phyloP scores from a whole-genome alignment of 2,329 filamentous ascomycete genomes.

The Penicillium rolfsii region DNA sequence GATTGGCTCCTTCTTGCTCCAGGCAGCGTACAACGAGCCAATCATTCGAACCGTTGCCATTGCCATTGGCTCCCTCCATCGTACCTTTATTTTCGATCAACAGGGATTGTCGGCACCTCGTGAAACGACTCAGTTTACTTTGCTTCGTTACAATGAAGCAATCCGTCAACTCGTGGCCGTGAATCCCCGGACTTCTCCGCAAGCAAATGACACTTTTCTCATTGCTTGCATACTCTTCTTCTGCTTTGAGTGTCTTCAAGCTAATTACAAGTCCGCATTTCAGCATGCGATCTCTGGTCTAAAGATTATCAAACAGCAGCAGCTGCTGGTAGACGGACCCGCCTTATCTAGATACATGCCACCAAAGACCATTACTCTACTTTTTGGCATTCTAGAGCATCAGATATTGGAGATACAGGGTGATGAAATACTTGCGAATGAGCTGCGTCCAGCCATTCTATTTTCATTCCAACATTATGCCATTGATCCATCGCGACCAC shows the following conservation, averaged over 20 bases:
- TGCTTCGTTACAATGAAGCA: conserved; percentile 54
- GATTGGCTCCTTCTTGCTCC: conserved; percentile 50
- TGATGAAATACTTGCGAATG: conserved; percentile 7
- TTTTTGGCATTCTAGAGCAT: conserved; percentile 24
- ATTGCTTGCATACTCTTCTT: conserved; percentile 57
- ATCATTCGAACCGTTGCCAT: conserved; percentile 54
- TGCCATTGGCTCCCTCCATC: conserved; percentile 54
- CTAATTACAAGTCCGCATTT: conserved; percentile 52
- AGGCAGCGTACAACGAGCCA: conserved; percentile 51
- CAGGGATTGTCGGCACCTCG: neutral
- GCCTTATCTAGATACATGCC: conserved; percentile 15
- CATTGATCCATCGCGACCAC: neutral
- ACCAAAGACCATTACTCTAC: conserved; percentile 12
- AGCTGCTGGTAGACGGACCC: neutral
- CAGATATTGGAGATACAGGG: conserved; percentile 26
- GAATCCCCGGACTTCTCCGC: conserved; percentile 39
- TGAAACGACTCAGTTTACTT: conserved; percentile 36
- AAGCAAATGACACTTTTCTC: conserved; percentile 42
- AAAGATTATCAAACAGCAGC: conserved; percentile 32
- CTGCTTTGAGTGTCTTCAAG: conserved; percentile 59
- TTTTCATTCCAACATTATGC: conserved; percentile 5
- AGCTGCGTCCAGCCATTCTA: conserved; percentile 9
- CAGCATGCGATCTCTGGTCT: conserved; percentile 40
- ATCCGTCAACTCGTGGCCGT: conserved; percentile 46
- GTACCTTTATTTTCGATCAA: conserved; percentile 30